phyloP scores from a whole-genome alignment of 352 stramenopile species.

The Pythium dissotocum region DNA sequence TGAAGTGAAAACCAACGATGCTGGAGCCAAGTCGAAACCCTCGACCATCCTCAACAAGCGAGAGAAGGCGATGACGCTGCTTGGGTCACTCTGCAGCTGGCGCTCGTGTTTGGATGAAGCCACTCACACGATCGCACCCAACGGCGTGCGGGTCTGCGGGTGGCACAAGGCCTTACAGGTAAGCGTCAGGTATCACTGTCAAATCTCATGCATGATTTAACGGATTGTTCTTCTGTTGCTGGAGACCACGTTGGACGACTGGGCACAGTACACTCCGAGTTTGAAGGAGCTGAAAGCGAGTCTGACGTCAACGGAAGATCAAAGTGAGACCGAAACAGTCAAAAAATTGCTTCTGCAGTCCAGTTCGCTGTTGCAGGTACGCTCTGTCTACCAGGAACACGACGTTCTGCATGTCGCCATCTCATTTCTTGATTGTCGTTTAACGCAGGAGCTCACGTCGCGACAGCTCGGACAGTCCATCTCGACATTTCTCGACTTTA shows the following conservation, averaged over 20 bases:
- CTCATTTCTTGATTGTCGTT: background rate
- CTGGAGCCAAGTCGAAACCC: too few relatives aligned
- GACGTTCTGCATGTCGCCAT: background rate
- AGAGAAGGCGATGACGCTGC: background rate
- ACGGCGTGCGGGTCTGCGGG: constrained; percentile 5
- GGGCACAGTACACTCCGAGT: constrained; percentile 4
- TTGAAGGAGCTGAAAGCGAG: constrained; percentile 10
- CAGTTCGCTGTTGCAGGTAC: constrained; percentile 18
- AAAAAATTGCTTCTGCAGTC: constrained; percentile 18
- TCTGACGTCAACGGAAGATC: background rate
- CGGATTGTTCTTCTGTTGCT: background rate
- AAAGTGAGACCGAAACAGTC: background rate
- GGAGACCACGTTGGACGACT: constrained; percentile 11
- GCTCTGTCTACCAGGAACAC: background rate
- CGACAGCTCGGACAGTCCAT: constrained; percentile 20
- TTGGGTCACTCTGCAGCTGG: constrained; percentile 17
- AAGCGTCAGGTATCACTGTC: background rate
- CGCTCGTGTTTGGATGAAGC: constrained; percentile 19
- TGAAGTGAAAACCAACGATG: background rate
- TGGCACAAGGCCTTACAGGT: constrained; percentile 17
- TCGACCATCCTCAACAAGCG: background rate
- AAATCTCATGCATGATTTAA: background rate
- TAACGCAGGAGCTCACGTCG: constrained; percentile 13
- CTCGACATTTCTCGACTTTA: constrained; percentile 10
- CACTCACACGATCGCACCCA: background rate